Base-by-base conservation (phyloP, 768 basidiomycete species). In the Russula virescens region DNA sequence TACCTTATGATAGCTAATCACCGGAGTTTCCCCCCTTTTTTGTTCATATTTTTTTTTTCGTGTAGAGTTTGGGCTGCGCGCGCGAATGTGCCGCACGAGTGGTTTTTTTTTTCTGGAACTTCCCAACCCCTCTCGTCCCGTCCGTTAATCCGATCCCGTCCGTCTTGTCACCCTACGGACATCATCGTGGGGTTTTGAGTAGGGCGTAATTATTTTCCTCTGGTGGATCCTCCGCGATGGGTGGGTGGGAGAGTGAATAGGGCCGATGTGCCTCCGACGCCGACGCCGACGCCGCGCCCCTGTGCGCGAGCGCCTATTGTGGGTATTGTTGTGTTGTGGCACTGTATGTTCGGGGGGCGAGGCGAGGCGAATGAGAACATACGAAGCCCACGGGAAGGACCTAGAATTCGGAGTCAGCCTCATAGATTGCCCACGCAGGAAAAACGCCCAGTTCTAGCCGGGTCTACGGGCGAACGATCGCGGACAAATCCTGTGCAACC, bases 61-160 rank as follows among this genome's bases (percentile, higher is more conserved):
- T 31, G 31, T 8, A 31, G 31, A 31, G 31, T 31, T 31, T 31
- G 3, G 31, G 31, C 31, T 31, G 38, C 38, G 10, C 16, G 31
- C 49, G 61, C 55, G 49, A 62, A 55, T 56, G 40, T 56, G 48
- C 42, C 48, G 40, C 55, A 62, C 57, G 40, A 26, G 35, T 34
- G 23, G 5, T 21, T 23, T 34, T 8, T 10, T 19, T 28, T 55
- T 42, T 49, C 40, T n/a, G 40, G 46, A 31, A 31, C 31, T 31
- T 31, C 31, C 8, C 31, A 38, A 48, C 18, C 21, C 6, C 11
- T 23, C 35, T 16, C 3, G 1, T 21, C 21, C 35, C 21, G n/a
- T 38, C 48, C 38, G 26, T 28, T 31, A 40, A n/a, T n/a, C n/a
- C n/a, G n/a, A n/a, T n/a, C 54, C 43, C 54, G 54, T 50, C 61